Conservation (phyloP, 768 basidiomycete genomes). For the Suillus tomentosus region DNA sequence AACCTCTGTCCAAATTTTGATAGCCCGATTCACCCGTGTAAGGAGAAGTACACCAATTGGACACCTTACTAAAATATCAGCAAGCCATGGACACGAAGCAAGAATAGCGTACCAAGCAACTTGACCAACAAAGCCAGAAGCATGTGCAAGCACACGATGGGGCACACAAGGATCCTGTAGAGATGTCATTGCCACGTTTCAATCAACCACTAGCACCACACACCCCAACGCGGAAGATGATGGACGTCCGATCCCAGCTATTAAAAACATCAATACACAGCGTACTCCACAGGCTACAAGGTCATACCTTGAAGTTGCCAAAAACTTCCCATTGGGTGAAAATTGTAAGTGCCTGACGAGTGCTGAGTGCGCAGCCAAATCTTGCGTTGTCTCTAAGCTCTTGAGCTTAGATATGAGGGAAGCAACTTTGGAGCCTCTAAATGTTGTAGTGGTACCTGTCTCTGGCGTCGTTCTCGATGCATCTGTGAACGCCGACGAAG, state of each 20-base stretch:
- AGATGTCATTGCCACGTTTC: background rate
- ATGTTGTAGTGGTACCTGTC: conserved; percentile 26
- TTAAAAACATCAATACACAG: background rate
- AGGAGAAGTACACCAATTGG: conserved; percentile 62
- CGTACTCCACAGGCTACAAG: conserved; percentile 1
- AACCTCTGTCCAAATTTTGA: conserved; percentile 77
- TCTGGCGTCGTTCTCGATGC: background rate
- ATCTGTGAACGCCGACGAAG: conserved; percentile 30
- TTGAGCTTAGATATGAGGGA: conserved; percentile 57
- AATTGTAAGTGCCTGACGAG: conserved; percentile 75
- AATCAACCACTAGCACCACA: conserved; percentile 21
- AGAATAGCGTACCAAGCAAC: conserved; percentile 60
- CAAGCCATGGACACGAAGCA: background rate
- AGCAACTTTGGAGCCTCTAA: conserved; percentile 55
- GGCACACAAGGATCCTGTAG: conserved; percentile 57
- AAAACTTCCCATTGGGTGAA: conserved; percentile 71
- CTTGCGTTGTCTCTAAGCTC: conserved; percentile 56
- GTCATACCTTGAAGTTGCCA: conserved; percentile 69
- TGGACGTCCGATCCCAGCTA: conserved; percentile 73
- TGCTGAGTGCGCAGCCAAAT: conserved; percentile 63
- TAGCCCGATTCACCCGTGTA: conserved; percentile 62
- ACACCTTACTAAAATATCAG: conserved; percentile 46
- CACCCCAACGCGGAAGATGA: conserved; percentile 67
- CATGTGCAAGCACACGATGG: conserved; percentile 66
- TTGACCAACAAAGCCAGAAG: conserved; percentile 73